Evolutionary conservation across 768 basidiomycete species (phyloP).

Genomic region (Mrakia frigida): DNA sequence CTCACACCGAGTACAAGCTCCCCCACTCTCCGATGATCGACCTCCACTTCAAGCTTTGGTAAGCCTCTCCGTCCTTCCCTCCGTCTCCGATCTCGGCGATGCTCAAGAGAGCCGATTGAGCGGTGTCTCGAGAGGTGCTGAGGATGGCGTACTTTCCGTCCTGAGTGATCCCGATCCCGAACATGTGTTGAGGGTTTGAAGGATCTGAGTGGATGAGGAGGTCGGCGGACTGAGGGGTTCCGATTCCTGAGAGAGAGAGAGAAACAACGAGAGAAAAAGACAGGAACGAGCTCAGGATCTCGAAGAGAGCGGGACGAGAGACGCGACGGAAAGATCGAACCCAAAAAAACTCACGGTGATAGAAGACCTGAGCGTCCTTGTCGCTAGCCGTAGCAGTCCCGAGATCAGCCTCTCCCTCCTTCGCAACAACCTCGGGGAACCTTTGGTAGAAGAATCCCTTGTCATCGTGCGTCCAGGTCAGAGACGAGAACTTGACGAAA

Average conservation of each 20-base stretch:
- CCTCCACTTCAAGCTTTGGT: conserved; percentile 63
- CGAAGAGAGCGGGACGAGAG: conserved; percentile 32
- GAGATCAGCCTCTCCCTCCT: conserved; percentile 31
- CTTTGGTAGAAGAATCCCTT: conserved; percentile 80
- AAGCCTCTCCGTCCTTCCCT: conserved; percentile 50
- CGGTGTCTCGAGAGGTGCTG: conserved; percentile 56
- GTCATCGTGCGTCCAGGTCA: conserved; percentile 58
- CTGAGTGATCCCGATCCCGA: conserved; percentile 37
- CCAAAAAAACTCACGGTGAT: conserved; percentile 58
- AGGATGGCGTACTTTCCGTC: conserved; percentile 64
- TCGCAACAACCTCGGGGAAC: conserved; percentile 34
- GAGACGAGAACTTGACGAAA: conserved; percentile 20
- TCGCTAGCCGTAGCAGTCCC: conserved; percentile 46
- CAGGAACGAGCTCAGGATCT: no score
- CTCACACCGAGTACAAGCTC: conserved; percentile 49
- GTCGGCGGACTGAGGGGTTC: conserved; percentile 50
- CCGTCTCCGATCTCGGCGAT: conserved; percentile 58
- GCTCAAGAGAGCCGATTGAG: conserved; percentile 52
- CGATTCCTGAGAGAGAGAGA: conserved; percentile 13
- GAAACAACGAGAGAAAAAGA: not conserved
- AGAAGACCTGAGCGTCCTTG: conserved; percentile 66
- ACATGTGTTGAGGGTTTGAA: conserved; percentile 63
- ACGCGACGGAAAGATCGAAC: not conserved
- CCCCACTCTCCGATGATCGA: conserved; percentile 67
- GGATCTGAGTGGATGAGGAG: conserved; percentile 61